phyloP scores from a whole-genome alignment of 495 filamentous ascomycete species.

The Daldinia loculata region DNA sequence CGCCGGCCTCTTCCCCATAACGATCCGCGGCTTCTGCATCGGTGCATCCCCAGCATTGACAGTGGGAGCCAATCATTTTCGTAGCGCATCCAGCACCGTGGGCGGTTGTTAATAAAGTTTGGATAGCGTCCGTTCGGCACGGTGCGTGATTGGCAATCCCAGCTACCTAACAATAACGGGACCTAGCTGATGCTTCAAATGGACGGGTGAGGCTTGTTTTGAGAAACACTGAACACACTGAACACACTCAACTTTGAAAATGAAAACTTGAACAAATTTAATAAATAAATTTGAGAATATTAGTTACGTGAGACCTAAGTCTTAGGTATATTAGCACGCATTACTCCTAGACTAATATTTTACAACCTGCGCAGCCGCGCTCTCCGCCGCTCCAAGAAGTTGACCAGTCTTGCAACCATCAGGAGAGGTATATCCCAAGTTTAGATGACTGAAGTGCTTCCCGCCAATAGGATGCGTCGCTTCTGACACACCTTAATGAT shows the following conservation, averaged over 20 bases:
- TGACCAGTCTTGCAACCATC: constrained; percentile 30
- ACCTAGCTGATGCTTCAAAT: constrained; percentile 25
- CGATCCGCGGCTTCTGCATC: constrained; percentile 33
- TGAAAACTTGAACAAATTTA: background rate
- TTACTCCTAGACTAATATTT: background rate
- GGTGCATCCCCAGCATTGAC: constrained; percentile 20
- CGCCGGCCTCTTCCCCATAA: constrained; percentile 30
- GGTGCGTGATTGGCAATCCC: constrained; percentile 38
- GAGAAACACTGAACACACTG: background rate
- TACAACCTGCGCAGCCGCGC: constrained; percentile 24
- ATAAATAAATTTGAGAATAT: constrained; percentile 2
- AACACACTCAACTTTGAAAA: background rate
- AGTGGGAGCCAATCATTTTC: constrained; percentile 36
- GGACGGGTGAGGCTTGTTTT: constrained; percentile 20
- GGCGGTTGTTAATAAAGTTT: constrained; percentile 32
- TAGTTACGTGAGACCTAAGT: background rate
- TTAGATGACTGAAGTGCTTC: constrained; percentile 17
- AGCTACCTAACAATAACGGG: constrained; percentile 24
- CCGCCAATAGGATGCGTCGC: constrained; percentile 27
- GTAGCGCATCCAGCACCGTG: constrained; percentile 34
- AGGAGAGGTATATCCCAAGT: constrained; percentile 20
- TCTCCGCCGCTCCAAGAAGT: constrained; percentile 28
- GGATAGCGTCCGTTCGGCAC: constrained; percentile 41
- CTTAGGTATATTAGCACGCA: constrained; percentile 4
- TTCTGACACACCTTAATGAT: constrained; percentile 32